These are phyloP conservation scores for Quercus mongolica DNA, from an alignment of 306 rosid genomes.

Conservation along the genomic window DNA sequence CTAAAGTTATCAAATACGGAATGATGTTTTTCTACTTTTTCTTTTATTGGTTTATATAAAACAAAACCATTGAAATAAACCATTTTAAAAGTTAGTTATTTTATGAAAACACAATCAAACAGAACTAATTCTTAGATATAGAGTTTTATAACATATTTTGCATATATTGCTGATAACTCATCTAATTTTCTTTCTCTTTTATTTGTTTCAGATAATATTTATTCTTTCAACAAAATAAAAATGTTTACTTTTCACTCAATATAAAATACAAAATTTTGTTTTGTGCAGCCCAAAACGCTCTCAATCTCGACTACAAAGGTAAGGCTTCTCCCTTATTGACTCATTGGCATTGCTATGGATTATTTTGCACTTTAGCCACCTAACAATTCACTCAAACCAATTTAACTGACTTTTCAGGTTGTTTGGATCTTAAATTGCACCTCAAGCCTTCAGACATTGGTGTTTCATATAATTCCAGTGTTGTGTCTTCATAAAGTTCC, in stretches of 20 bases:
- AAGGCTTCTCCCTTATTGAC: constrained; percentile 3
- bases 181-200: background rate
- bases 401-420: constrained; percentile 37
- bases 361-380: background rate
- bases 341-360: constrained; percentile 6
- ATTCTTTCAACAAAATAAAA: background rate
- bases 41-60: too few species aligned
- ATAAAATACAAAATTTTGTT: constrained; percentile 15
- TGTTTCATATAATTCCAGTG: background rate
- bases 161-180: background rate
- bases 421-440: constrained; percentile 32
- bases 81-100: too few species aligned
- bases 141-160: background rate
- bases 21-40: too few species aligned
- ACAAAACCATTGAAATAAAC: too few species aligned
- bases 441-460: background rate
- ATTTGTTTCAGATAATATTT: background rate
- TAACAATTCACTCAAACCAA: constrained; percentile 2
- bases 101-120: too few species aligned
- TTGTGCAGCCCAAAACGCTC: constrained; percentile 60
- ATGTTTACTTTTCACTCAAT: constrained; percentile 3
- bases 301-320: constrained; percentile 62
- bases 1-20: too few species aligned
- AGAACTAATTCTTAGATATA: too few species aligned
- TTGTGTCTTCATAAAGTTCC: background rate